Conservation (phyloP, 2,329 filamentous ascomycete species). For the Paecilomyces sp. region DNA sequence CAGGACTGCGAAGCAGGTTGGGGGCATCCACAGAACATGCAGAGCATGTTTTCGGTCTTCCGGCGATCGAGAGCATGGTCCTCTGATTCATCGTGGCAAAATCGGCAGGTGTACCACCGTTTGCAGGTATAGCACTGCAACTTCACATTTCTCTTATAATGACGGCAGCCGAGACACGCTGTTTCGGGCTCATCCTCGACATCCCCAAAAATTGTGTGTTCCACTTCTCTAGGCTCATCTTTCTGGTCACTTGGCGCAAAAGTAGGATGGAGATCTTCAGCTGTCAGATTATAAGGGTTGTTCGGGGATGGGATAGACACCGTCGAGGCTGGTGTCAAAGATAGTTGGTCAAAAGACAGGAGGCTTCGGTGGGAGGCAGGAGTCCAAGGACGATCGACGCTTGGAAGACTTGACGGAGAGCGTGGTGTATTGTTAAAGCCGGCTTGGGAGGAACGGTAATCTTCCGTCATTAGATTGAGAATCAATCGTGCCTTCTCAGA, state of each 20-base stretch:
- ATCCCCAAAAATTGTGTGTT: constrained; percentile 14
- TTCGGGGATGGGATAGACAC: constrained; percentile 19
- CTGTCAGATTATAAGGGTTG: constrained; percentile 33
- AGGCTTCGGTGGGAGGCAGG: constrained; percentile 23
- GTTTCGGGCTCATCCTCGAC: constrained; percentile 43
- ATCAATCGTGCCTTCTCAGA: constrained; percentile 65
- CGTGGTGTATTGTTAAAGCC: constrained; percentile 15
- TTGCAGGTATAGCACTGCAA: constrained; percentile 85
- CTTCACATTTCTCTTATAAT: constrained; percentile 95
- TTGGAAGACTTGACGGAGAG: constrained; percentile 17
- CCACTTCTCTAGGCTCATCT: constrained; percentile 17
- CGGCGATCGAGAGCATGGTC: constrained; percentile 72
- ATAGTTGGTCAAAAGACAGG: constrained; percentile 19
- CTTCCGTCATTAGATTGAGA: constrained; percentile 63
- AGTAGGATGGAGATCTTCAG: constrained; percentile 59
- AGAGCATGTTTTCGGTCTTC: constrained; percentile 91
- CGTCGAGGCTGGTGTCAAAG: constrained; percentile 17
- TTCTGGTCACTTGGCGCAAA: constrained; percentile 48
- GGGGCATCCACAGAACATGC: constrained; percentile 85
- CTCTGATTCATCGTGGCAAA: constrained; percentile 83
- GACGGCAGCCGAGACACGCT: constrained; percentile 67
- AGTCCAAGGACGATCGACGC: constrained; percentile 20
- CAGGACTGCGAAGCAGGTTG: constrained; percentile 77
- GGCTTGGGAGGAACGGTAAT: constrained; percentile 48
- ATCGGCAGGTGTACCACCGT: constrained; percentile 88